Conservation (phyloP, 306 rosid species). For the Begonia peltatifolia region DNA sequence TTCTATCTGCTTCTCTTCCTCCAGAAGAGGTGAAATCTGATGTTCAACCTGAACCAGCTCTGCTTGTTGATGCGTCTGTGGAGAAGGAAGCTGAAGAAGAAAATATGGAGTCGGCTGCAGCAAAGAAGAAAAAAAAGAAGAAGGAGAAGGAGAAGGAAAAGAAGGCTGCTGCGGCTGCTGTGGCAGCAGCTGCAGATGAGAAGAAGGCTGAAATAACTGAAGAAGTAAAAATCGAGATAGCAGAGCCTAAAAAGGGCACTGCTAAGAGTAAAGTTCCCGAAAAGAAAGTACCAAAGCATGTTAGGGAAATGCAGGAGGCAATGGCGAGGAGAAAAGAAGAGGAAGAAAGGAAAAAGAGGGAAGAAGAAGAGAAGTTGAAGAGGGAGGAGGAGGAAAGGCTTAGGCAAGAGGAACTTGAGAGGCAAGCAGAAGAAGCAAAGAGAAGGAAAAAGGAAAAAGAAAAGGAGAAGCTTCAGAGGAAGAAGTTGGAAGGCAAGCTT, state of each 20-base stretch:
- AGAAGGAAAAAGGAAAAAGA: slow-evolving; percentile 77
- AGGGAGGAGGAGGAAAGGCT: slow-evolving; percentile 78
- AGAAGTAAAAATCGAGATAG: slow-evolving; percentile 26
- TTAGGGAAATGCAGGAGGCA: slow-evolving; percentile 97
- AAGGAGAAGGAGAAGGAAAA: slow-evolving; percentile 70
- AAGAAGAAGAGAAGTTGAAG: slow-evolving; percentile 81
- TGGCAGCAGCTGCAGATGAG: slow-evolving; percentile 30
- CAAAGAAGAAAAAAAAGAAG: slow-evolving; percentile 93
- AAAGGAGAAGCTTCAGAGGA: slow-evolving; percentile 56
- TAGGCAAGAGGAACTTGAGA: slow-evolving; percentile 69
- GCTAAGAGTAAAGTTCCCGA: slow-evolving; percentile 57
- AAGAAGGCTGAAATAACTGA: slow-evolving; percentile 24
- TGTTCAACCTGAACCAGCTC: slow-evolving; percentile 33
- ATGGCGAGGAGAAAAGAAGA: slow-evolving; percentile 75
- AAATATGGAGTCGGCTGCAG: slow-evolving; percentile 74
- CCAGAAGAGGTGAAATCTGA: slow-evolving; percentile 20
- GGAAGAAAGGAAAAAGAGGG: slow-evolving; percentile 66
- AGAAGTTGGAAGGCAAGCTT: slow-evolving; percentile 64
- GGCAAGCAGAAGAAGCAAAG: slow-evolving; percentile 72
- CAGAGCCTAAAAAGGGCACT: slow-evolving; percentile 56
- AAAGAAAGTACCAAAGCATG: slow-evolving; percentile 96
- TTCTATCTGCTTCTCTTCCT: slow-evolving; percentile 24
- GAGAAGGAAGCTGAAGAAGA: slow-evolving; percentile 81
- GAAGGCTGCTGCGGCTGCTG: slow-evolving; percentile 47
- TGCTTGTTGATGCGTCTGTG: slow-evolving; percentile 25